Evolutionary conservation across 2,329 filamentous ascomycete genomes (phyloP).

Genomic region (Talaromyces piceae): DNA sequence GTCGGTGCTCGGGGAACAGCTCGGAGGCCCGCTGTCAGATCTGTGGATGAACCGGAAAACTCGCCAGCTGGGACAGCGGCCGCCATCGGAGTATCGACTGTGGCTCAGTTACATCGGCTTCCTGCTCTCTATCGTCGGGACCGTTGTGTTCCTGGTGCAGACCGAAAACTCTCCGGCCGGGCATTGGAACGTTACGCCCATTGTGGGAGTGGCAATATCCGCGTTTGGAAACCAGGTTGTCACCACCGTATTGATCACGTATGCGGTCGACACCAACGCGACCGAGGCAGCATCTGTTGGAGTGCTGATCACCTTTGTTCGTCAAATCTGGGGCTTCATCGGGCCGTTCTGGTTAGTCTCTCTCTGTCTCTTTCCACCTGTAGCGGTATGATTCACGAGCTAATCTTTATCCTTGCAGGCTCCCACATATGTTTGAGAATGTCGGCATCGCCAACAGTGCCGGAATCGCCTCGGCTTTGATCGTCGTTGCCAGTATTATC

Average conservation of each 20-base stretch:
- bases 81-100: slow-evolving; percentile 9
- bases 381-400: neutral
- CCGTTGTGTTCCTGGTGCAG: slow-evolving; percentile 51
- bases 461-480: neutral
- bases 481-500: slow-evolving; percentile 1
- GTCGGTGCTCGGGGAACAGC: slow-evolving; percentile 51
- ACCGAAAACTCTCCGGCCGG: slow-evolving; percentile 37
- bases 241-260: slow-evolving; percentile 55
- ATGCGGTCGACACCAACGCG: slow-evolving; percentile 6
- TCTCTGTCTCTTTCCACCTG: neutral
- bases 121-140: slow-evolving; percentile 38
- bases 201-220: slow-evolving; percentile 48
- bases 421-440: slow-evolving; percentile 1
- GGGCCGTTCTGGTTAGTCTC: slow-evolving; percentile 29
- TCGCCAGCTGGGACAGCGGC: slow-evolving; percentile 41
- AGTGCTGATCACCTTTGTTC: slow-evolving; percentile 8
- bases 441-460: neutral
- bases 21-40: slow-evolving; percentile 50
- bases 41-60: slow-evolving; percentile 45
- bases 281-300: slow-evolving; percentile 27
- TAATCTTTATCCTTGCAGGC: neutral
- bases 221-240: slow-evolving; percentile 55
- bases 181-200: slow-evolving; percentile 49
- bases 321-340: slow-evolving; percentile 26
- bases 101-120: slow-evolving; percentile 12